Base-by-base conservation (phyloP, 1,284 basidiomycete genomes). In the Papiliotrema terrestris region DNA sequence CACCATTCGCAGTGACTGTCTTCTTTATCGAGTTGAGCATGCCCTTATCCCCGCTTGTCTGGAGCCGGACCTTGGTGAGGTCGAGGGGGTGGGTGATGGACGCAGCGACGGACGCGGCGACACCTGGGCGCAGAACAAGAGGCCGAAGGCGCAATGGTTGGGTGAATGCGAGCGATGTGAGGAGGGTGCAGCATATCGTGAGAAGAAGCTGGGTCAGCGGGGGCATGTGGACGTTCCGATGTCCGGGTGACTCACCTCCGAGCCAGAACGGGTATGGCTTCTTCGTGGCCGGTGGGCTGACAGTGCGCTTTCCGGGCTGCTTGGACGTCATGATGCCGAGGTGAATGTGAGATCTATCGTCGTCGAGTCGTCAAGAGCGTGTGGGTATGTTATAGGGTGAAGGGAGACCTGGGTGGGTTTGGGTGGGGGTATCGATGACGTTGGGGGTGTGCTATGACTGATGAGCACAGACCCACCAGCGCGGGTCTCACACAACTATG, bases 1-100 rank as follows among this genome's bases (percentile, higher is more conserved):
- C 46, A 73, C 76, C 75, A 35, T 66, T 64, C 25, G 51, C 63
- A 8, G 60, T 57, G 25, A 76, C 79, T 0, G 90, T 92, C 81
- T 90, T 90, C 74, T 80, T 80, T 1, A 92, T 55, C 32, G 79
- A 63, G 84, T 87, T 69, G 69, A 91, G 78, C 89, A 92, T 91
- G 48, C 86, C 82, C 76, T 90, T 91, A 78, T 92, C 89, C 43
- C 87, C 88, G 1, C 87, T 87, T 8, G 89, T 89, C 76, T 92
- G 90, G 58, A 92, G 79, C 48, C 89, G 83, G 88, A 90, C 73
- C 55, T 69, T 92, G 26, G 89, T 92, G 53, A 93, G 80, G 78
- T 93, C 90, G 46, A 93, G 80, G 11, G 91, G 90, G 73, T 91
- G 88, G 2, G 88, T 91, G 67, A 88, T 85, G 47, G 84, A 85